Base-by-base conservation (phyloP, 805 yeast species). In the Diddensiella caesifluorescens region DNA sequence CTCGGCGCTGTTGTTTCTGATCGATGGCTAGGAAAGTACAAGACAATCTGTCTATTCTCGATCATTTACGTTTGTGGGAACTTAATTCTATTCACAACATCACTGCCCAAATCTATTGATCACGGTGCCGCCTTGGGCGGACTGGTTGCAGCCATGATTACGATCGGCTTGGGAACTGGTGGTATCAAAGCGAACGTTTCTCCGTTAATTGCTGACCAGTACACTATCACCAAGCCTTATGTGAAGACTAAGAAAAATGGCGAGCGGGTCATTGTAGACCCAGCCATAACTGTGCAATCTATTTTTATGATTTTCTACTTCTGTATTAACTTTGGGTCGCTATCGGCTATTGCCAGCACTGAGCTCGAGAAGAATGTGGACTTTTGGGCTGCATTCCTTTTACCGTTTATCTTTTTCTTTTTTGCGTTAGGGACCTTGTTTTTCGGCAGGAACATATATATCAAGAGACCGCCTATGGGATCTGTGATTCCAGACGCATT, bases 181-280 rank as follows among this genome's bases (percentile, higher is more conserved):
- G 81, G 87, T 52, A 84, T 84, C 58, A 84, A 84, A 60, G 71
- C 88, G 30, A 83, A 83, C 54, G 77, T 83, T 22, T 75, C 87
- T 4, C 82, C 83, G 15, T 69, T 84, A 58, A 77, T 84, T 58
- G 89, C 87, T 35, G 84, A 80, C 54, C 86, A 80, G 63, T 78
- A 74, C 57, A 79, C 80, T 34, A 74, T 77, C 57, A 67, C 74
- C 44, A 70, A 73, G 51, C 81, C 78, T 48, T 75, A 72, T 38
- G 75, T 84, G 42, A 73, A 70, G 59, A 74, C 73, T 3, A 65
- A 73, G 44, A 71, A 73, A 50, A 57, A 68, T 21, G 95, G 95
- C 44, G 79, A 78, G 56, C 70, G 71, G 36, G 89, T 83, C 26
- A 76, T 82, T 51, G 69, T 73, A 18, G 87, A 82, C 60, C 88